Evolutionary conservation across 2,329 filamentous ascomycete species (phyloP).

Genomic region (Cytospora leucostoma): DNA sequence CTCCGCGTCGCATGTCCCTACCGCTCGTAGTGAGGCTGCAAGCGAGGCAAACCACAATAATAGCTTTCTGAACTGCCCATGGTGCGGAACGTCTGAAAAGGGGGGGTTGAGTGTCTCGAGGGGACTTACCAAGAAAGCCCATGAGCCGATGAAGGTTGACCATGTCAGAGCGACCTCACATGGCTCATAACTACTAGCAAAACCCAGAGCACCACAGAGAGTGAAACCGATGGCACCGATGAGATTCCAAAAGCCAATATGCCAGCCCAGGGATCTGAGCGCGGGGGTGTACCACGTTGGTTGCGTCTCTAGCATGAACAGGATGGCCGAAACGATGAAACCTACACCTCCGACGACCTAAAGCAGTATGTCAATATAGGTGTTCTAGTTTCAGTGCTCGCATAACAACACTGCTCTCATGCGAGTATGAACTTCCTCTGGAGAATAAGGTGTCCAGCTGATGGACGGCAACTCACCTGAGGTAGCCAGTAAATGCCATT

Average conservation of each 20-base stretch:
- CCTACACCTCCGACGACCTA: constrained; percentile 63
- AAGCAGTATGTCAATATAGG: not conserved
- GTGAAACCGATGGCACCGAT: constrained; percentile 66
- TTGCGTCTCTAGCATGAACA: constrained; percentile 71
- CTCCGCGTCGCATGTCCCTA: not conserved
- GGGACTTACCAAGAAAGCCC: constrained; percentile 47
- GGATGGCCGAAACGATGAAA: constrained; percentile 58
- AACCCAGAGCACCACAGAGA: constrained; percentile 59
- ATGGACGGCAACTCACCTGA: constrained; percentile 46
- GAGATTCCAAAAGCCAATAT: constrained; percentile 67
- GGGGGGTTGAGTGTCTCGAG: fast-evolving
- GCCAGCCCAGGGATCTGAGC: constrained; percentile 61
- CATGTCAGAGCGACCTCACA: constrained; percentile 51
- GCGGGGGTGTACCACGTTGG: constrained; percentile 63
- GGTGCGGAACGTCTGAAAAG: too few species aligned
- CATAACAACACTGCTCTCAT: not conserved
- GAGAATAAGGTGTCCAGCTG: not conserved
- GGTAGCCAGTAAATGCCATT: constrained; percentile 64
- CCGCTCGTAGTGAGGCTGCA: not conserved
- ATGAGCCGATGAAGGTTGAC: constrained; percentile 52
- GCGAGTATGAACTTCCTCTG: not conserved
- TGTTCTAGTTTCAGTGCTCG: not conserved
- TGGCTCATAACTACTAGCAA: constrained; percentile 42
- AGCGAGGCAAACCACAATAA: not conserved
- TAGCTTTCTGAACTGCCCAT: not conserved